Conservation (phyloP, 2,329 filamentous ascomycete genomes). For the Fusarium sp. region DNA sequence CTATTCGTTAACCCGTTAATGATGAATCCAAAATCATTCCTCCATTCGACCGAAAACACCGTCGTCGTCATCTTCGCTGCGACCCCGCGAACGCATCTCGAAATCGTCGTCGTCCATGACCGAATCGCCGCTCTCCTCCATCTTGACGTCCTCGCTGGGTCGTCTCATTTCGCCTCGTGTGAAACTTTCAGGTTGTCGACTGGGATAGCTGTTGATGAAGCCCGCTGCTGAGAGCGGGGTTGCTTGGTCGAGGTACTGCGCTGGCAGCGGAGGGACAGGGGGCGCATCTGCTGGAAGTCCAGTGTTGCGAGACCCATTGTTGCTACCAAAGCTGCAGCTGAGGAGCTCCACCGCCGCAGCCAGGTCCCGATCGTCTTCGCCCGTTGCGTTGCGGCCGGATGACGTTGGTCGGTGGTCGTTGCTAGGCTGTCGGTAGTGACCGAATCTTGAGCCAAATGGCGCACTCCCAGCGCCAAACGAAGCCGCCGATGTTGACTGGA, state of each 20-base stretch:
- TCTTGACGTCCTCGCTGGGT: slow-evolving; percentile 70
- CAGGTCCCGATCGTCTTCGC: slow-evolving; percentile 87
- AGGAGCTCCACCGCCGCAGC: slow-evolving; percentile 91
- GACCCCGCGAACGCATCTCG: slow-evolving; percentile 68
- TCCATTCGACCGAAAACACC: slow-evolving; percentile 98
- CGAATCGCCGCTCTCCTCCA: slow-evolving; percentile 73
- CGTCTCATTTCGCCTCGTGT: slow-evolving; percentile 68
- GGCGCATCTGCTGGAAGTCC: slow-evolving; percentile 79
- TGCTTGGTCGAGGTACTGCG: slow-evolving; percentile 77
- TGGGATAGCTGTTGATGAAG: slow-evolving; percentile 73
- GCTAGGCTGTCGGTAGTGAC: slow-evolving; percentile 78
- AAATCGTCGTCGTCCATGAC: slow-evolving; percentile 76
- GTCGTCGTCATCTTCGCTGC: slow-evolving; percentile 91
- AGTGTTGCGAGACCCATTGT: slow-evolving; percentile 71
- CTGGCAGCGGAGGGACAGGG: slow-evolving; percentile 87
- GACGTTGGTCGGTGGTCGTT: slow-evolving; percentile 82
- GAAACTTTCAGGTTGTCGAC: slow-evolving; percentile 72
- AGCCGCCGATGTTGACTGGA: slow-evolving; percentile 76
- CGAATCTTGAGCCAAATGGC: slow-evolving; percentile 57
- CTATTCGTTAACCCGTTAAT: slow-evolving; percentile 42
- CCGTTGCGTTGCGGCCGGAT: slow-evolving; percentile 78
- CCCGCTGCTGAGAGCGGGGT: slow-evolving; percentile 68
- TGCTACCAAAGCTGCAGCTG: slow-evolving; percentile 90
- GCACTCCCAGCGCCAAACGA: slow-evolving; percentile 62
- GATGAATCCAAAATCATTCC: slow-evolving; percentile 66